These are phyloP conservation scores for Sequoia sempervirens DNA, from an alignment of 75 land plant genomes.

Conservation along the genomic window DNA sequence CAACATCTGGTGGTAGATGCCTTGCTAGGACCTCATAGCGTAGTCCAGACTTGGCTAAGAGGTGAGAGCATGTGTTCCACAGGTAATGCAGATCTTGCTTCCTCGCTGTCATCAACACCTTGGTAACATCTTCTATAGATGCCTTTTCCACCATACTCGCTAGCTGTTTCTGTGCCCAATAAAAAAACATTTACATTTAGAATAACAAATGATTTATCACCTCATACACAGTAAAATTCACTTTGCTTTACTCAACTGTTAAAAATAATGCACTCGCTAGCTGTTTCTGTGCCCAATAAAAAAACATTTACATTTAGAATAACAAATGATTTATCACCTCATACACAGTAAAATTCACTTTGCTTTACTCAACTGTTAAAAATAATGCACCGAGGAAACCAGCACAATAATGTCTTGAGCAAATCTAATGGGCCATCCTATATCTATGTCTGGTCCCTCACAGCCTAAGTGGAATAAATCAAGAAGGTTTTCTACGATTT, in stretches of 20 bases:
- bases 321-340: neutral
- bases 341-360: too few relatives aligned
- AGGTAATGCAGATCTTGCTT: slow-evolving; percentile 77
- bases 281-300: slow-evolving; percentile 48
- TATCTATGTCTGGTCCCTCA: neutral
- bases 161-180: slow-evolving; percentile 58
- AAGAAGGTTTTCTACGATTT: neutral
- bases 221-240: too few relatives aligned
- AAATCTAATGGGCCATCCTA: neutral
- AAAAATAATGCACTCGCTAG: too few relatives aligned
- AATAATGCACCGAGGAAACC: neutral
- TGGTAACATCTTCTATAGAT: slow-evolving; percentile 86
- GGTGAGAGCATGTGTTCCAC: slow-evolving; percentile 77
- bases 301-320: neutral
- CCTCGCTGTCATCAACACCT: slow-evolving; percentile 65
- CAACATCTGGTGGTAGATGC: slow-evolving; percentile 79
- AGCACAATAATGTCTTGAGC: neutral
- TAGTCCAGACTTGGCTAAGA: slow-evolving; percentile 42
- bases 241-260: too few relatives aligned
- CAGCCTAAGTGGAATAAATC: neutral
- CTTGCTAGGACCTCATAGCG: slow-evolving; percentile 56
- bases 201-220: too few relatives aligned
- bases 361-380: too few relatives aligned
- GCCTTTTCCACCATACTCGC: slow-evolving; percentile 84
- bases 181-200: too few relatives aligned